Base-by-base conservation (phyloP, 2,329 filamentous ascomycete species). In the Colletotrichum incanum region DNA sequence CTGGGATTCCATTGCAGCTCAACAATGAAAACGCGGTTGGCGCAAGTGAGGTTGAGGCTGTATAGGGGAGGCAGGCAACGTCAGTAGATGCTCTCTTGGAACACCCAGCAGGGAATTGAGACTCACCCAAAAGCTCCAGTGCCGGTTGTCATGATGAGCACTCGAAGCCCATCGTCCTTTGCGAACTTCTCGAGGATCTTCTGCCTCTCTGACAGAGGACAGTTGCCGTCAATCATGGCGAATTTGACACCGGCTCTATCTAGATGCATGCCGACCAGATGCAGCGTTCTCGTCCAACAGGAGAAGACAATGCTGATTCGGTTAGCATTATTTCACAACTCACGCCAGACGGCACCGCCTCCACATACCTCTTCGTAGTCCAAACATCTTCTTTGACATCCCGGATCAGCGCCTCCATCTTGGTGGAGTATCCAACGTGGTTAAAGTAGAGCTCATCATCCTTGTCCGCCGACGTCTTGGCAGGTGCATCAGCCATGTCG, bases 1-100 rank as follows among this genome's bases (percentile, higher is more conserved):
- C 82, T 84, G 0, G 87, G 87, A 49, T 89, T 89, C 87, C 87
- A 89, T 34, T 89, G 88, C 0, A 86, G 83, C 61, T 89, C 88
- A 0, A 89, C 77, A 3, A 89, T 83, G 69, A 86, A 86, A 0
- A 89, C 82, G 0, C 83, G 81, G 54, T 84, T 86, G 0, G 86
- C 86, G 0, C 80, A 80, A 0, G 84, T 83, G 3, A 89, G 79
- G n/a, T 88, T 88, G 0, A 89, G 71, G 12, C 86, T 85, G 26
- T 1, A 5, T 1, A 0, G 6, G 4, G 4, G 18, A 20, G 16
- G 5, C 16, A n/a, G n/a, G 9, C n/a, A 16, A 20, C 5, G 34
- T 58, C 14, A 55, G 50, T 12, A 54, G 12, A 6, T 18, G 23
- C 5, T 1, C 16, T 8, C 14, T 52, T 20, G 18, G 47, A 14